Percentiles rank a stretch among this genome's conserved stretches.
Conservation (phyloP, 2,329 filamentous ascomycete genomes). For the Spiromastix sp. region DNA sequence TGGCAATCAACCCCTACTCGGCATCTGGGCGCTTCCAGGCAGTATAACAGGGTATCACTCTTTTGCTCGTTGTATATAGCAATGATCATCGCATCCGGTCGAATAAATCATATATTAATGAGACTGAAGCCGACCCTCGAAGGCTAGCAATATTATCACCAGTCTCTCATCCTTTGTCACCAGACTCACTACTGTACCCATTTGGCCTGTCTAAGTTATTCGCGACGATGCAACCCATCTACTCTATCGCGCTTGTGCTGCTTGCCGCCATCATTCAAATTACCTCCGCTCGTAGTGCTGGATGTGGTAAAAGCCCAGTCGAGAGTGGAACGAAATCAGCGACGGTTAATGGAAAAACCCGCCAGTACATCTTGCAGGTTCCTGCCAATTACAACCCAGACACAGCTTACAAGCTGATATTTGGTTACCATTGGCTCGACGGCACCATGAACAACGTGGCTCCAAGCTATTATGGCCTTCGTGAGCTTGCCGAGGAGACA, state of each 20-base stretch:
- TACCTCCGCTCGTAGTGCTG: not conserved
- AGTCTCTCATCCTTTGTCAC: too few species aligned
- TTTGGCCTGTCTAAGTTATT: too few species aligned
- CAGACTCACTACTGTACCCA: too few species aligned
- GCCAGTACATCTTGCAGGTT: slow-evolving; percentile 1
- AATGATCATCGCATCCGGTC: too few species aligned
- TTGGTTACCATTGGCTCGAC: slow-evolving; percentile 3
- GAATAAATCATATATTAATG: too few species aligned
- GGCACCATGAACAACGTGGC: slow-evolving; percentile 2
- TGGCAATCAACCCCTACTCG: too few species aligned
- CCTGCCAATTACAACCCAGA: slow-evolving; percentile 1
- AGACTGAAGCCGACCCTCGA: too few species aligned
- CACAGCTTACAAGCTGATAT: slow-evolving; percentile 2
- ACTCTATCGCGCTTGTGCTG: not conserved
- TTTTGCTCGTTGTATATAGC: too few species aligned
- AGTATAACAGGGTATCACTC: too few species aligned
- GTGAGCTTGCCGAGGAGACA: not conserved
- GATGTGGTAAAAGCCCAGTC: slow-evolving; percentile 1
- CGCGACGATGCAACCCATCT: too few species aligned
- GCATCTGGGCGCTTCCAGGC: too few species aligned
- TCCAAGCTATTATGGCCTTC: slow-evolving; percentile 1
- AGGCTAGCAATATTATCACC: too few species aligned
- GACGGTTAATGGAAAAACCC: slow-evolving; percentile 1
- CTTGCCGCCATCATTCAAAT: not conserved
- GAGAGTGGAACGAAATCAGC: not conserved